Evolutionary conservation across 352 stramenopile genomes (phyloP).

Genomic region (Globisporangium nodosum): DNA sequence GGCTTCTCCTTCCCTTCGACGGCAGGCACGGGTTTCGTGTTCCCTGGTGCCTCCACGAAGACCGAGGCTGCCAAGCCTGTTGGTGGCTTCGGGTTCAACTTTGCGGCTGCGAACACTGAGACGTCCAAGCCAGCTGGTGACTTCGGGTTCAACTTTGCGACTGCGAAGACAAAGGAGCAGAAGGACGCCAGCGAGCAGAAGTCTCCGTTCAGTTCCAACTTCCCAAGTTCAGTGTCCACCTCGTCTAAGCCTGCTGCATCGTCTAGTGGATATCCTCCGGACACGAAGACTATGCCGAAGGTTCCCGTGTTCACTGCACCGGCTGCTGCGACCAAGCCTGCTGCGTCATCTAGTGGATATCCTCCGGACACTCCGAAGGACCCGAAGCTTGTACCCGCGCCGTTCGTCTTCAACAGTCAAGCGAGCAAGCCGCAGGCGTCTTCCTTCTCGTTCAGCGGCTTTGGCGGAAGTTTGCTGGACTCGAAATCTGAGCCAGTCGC

Average conservation of each 20-base stretch:
- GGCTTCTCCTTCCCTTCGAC: slow-evolving; percentile 23
- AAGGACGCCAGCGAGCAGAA: not conserved
- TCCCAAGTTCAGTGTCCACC: slow-evolving; percentile 13
- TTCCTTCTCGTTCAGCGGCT: slow-evolving; percentile 13
- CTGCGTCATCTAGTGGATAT: slow-evolving; percentile 1
- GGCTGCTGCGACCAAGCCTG: not conserved
- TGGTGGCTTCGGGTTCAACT: not conserved
- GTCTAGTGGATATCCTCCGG: slow-evolving; percentile 22
- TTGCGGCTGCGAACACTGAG: not conserved
- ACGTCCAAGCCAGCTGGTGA: not conserved
- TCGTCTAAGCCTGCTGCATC: slow-evolving; percentile 26
- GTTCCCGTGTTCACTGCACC: slow-evolving; percentile 11
- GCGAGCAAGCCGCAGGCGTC: slow-evolving; percentile 1
- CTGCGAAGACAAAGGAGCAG: not conserved
- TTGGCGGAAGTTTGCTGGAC: slow-evolving; percentile 7
- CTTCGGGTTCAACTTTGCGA: slow-evolving; percentile 9
- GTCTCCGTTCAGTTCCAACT: slow-evolving; percentile 11
- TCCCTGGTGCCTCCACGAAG: slow-evolving; percentile 2
- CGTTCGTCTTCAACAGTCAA: not conserved
- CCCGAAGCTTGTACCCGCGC: not conserved
- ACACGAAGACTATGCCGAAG: slow-evolving; percentile 33
- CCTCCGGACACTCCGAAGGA: not conserved
- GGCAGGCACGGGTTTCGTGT: not conserved
- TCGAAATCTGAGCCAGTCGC: not conserved
- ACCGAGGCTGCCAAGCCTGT: not conserved